phyloP scores from a whole-genome alignment of 495 filamentous ascomycete genomes.

The Beverwykella pulmonaria region DNA sequence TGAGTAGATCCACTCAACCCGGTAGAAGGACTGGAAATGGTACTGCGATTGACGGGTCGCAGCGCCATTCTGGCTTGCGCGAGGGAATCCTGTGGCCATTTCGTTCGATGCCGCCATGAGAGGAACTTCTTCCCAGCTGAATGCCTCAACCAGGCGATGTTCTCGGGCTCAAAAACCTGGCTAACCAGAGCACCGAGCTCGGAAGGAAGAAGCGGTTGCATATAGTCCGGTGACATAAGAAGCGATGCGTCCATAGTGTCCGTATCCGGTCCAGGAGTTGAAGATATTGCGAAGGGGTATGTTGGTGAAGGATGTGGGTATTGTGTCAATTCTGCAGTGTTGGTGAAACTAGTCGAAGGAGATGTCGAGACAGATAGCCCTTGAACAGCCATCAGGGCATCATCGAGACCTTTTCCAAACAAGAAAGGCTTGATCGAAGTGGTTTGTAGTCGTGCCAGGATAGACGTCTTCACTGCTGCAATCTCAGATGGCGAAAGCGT shows the following conservation, averaged over 20 bases:
- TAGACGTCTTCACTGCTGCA: slow-evolving; percentile 61
- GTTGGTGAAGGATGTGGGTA: slow-evolving; percentile 22
- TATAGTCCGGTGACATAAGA: slow-evolving; percentile 91
- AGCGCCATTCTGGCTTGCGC: background rate
- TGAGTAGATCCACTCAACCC: slow-evolving; percentile 20
- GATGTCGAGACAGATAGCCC: slow-evolving; percentile 14
- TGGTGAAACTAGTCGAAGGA: background rate
- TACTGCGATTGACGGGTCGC: slow-evolving; percentile 11
- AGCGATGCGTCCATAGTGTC: slow-evolving; percentile 95
- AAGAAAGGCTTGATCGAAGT: slow-evolving; percentile 69
- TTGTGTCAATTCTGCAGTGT: slow-evolving; percentile 3
- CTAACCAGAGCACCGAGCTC: slow-evolving; percentile 73
- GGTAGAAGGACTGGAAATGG: slow-evolving; percentile 21
- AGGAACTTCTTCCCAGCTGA: slow-evolving; percentile 83
- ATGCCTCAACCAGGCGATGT: slow-evolving; percentile 84
- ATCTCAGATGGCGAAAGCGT: slow-evolving; percentile 63
- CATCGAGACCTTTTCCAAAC: slow-evolving; percentile 53
- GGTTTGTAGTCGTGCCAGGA: slow-evolving; percentile 61
- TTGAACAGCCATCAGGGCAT: slow-evolving; percentile 28
- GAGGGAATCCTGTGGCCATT: slow-evolving; percentile 23
- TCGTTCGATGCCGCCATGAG: slow-evolving; percentile 30
- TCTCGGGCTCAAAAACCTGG: slow-evolving; percentile 76
- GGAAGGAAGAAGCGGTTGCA: slow-evolving; percentile 77
- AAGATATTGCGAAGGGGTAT: slow-evolving; percentile 79
- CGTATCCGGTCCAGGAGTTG: slow-evolving; percentile 70